Conservation (phyloP, 1,284 basidiomycete genomes). For the Trametes versicolor region DNA sequence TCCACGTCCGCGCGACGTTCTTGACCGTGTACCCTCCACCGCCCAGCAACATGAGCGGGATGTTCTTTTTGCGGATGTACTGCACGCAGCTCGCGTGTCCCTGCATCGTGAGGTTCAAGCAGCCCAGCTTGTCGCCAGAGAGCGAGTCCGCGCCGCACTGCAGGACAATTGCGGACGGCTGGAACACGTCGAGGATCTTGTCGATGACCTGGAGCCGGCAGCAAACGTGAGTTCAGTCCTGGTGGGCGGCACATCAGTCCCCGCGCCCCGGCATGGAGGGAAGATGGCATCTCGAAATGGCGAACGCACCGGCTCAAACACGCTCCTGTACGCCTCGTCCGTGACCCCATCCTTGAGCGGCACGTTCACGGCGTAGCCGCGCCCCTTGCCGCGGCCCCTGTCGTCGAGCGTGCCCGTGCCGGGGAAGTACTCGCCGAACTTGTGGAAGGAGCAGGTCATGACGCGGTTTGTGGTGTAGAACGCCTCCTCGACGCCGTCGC, state of each 20-base stretch:
- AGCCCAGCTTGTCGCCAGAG: slow-evolving; percentile 95
- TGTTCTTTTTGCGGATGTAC: slow-evolving; percentile 85
- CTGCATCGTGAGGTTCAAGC: slow-evolving; percentile 96
- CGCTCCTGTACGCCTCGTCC: slow-evolving; percentile 82
- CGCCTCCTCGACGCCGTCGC: slow-evolving; percentile 98
- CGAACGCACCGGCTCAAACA: slow-evolving; percentile 89
- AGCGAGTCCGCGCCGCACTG: slow-evolving; percentile 98
- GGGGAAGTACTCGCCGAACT: slow-evolving; percentile 97
- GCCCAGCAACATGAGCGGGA: slow-evolving; percentile 92
- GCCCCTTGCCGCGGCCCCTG: slow-evolving; percentile 86
- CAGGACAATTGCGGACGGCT: slow-evolving; percentile 89
- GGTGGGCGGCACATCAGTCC: slow-evolving; percentile 22
- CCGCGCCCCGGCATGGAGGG: slow-evolving; percentile 4
- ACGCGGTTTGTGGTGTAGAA: slow-evolving; percentile 98
- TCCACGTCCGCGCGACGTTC: slow-evolving; percentile 96
- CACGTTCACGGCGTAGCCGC: slow-evolving; percentile 93
- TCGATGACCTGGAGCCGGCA: slow-evolving; percentile 71
- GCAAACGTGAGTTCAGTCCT: slow-evolving; percentile 29
- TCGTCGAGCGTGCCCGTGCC: slow-evolving; percentile 93
- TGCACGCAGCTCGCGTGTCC: slow-evolving; percentile 94
- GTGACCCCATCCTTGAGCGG: slow-evolving; percentile 95
- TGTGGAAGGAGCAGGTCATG: slow-evolving; percentile 97
- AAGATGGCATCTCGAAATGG: slow-evolving; percentile 5
- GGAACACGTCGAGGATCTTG: slow-evolving; percentile 91
- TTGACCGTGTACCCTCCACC: slow-evolving; percentile 98